phyloP scores from a whole-genome alignment of 176 grass and related monocot genomes.

The Hordeum vulgare region DNA sequence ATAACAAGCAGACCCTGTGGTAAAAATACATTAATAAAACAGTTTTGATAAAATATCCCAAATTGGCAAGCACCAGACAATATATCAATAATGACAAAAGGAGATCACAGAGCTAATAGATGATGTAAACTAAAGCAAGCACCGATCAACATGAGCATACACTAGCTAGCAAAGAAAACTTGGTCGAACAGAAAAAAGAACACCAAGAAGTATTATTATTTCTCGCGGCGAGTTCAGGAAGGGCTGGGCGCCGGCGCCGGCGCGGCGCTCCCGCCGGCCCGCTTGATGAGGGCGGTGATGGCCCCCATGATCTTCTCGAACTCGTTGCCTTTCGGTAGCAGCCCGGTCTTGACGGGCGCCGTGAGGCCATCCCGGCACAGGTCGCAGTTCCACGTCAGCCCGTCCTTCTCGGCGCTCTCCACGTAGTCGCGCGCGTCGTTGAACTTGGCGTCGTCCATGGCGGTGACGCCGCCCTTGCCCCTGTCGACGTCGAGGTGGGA shows the following conservation, averaged over 20 bases:
- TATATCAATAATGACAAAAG: neutral
- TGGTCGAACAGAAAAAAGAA: neutral
- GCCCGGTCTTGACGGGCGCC: neutral
- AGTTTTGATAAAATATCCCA: no score
- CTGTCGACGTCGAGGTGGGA: neutral
- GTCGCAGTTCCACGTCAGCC: neutral
- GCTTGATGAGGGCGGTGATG: neutral
- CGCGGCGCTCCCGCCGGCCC: neutral
- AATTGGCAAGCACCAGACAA: neutral
- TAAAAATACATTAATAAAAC: no score
- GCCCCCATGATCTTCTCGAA: neutral
- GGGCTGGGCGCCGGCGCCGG: neutral
- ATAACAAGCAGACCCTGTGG: no score
- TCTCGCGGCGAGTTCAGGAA: neutral
- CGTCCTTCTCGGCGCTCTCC: neutral
- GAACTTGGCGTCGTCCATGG: constrained; percentile 1
- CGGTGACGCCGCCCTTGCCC: neutral
- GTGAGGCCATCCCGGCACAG: neutral
- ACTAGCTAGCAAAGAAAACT: neutral
- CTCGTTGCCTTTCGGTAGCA: neutral
- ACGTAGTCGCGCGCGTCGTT: neutral
- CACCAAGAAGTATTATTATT: neutral
- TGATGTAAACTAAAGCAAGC: neutral
- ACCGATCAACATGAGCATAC: neutral
- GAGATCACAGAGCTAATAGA: neutral